Evolutionary conservation across 805 yeast species (phyloP).

Genomic region (Komagataella mondaviorum): DNA sequence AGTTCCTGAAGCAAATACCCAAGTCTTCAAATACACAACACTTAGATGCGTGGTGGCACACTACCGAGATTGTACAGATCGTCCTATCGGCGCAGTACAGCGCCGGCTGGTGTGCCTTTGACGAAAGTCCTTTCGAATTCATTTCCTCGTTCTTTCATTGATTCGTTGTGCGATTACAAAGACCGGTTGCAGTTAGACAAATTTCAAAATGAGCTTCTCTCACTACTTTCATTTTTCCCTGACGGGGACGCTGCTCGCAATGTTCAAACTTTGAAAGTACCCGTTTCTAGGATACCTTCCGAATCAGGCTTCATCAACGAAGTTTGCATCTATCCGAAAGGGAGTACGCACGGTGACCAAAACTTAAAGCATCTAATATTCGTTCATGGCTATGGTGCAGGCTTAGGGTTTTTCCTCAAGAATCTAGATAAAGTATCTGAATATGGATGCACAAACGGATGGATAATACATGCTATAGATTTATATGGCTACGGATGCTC

Average conservation of each 20-base stretch:
- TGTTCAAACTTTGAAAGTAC: slow-evolving; percentile 37
- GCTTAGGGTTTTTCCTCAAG: slow-evolving; percentile 67
- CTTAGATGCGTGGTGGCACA: neutral
- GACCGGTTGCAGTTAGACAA: slow-evolving; percentile 12
- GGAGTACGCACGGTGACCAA: slow-evolving; percentile 3
- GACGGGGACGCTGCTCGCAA: slow-evolving; percentile 31
- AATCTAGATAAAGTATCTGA: slow-evolving; percentile 34
- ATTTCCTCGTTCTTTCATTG: slow-evolving; percentile 42
- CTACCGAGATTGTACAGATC: neutral
- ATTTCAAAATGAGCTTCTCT: slow-evolving; percentile 32
- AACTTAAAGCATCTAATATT: slow-evolving; percentile 44
- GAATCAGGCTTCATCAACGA: slow-evolving; percentile 59
- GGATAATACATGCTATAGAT: slow-evolving; percentile 81
- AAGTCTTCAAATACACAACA: too few relatives aligned
- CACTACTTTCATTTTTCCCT: slow-evolving; percentile 47
- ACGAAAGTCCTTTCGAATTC: slow-evolving; percentile 34
- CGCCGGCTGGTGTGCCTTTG: slow-evolving; percentile 58
- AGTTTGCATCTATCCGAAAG: slow-evolving; percentile 38
- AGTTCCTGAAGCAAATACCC: too few relatives aligned
- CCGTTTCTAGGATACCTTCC: slow-evolving; percentile 24
- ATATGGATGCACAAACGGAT: slow-evolving; percentile 40
- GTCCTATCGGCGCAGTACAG: neutral
- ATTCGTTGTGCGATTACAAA: slow-evolving; percentile 40
- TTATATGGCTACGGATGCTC: slow-evolving; percentile 86
- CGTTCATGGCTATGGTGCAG: slow-evolving; percentile 91